These are phyloP conservation scores for Cyathus striatus DNA, from an alignment of 768 basidiomycete species.

Conservation along the genomic window DNA sequence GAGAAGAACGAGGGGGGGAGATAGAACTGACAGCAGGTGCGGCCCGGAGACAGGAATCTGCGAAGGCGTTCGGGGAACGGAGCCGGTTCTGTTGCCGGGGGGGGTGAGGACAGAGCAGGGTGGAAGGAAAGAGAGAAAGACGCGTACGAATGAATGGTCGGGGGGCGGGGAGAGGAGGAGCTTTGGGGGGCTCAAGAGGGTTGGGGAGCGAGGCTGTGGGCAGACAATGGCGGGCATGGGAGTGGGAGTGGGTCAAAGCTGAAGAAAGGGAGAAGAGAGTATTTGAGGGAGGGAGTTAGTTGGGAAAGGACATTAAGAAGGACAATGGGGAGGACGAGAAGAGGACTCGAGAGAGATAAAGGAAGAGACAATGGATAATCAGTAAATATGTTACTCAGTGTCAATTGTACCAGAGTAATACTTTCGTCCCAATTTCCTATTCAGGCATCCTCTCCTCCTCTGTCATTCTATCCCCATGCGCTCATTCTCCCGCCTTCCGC, in stretches of 20 bases:
- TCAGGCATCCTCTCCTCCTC: neutral
- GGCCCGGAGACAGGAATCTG: constrained; percentile 12
- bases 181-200: neutral
- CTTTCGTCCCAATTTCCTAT: neutral
- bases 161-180: neutral
- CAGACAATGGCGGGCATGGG: constrained; percentile 1
- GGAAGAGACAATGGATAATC: neutral
- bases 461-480: neutral
- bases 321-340: neutral
- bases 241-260: neutral
- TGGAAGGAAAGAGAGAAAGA: neutral
- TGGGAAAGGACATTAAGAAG: neutral
- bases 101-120: neutral
- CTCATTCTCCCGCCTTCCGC: neutral
- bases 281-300: neutral
- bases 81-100: constrained; percentile 17
- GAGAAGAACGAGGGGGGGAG: neutral
- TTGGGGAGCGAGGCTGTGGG: neutral
- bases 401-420: neutral
- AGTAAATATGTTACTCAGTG: neutral
- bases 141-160: neutral
- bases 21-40: constrained; percentile 7
- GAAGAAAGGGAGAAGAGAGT: neutral
- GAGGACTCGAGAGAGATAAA: neutral
- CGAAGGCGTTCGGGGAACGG: constrained; percentile 20